Evolutionary conservation across 257 asterid genomes (phyloP).

Genomic region (Fraxinus cuspidata): DNA sequence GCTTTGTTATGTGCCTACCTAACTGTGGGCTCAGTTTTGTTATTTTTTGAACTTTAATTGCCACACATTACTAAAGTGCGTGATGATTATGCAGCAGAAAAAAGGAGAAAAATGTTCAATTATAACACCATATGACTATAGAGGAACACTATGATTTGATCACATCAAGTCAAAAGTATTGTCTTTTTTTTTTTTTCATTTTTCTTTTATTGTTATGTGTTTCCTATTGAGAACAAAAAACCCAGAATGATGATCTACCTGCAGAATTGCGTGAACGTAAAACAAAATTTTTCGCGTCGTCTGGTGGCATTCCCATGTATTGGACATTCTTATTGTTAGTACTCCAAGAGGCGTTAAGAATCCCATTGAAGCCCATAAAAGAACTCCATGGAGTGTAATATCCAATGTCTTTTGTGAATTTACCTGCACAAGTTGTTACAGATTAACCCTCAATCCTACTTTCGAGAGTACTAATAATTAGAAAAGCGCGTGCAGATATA

Average conservation of each 20-base stretch:
- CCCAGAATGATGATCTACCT: constrained; percentile 44
- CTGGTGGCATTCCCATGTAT: constrained; percentile 33
- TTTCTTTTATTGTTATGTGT: too few species aligned
- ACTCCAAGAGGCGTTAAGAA: constrained; percentile 75
- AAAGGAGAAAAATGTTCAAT: constrained; percentile 28
- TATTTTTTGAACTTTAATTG: constrained; percentile 17
- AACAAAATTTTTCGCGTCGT: constrained; percentile 50
- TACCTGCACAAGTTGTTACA: constrained; percentile 38
- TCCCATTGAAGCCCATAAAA: constrained; percentile 83
- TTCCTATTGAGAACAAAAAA: not conserved
- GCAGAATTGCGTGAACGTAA: constrained; percentile 61
- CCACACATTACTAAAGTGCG: constrained; percentile 34
- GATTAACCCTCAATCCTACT: not conserved
- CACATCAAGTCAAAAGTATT: not conserved
- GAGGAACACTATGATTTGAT: not conserved
- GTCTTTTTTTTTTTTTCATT: too few species aligned
- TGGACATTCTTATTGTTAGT: constrained; percentile 60
- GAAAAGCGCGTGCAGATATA: not conserved
- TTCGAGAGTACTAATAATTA: not conserved
- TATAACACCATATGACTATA: constrained; percentile 29
- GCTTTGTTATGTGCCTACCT: constrained; percentile 26
- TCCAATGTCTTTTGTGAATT: constrained; percentile 43
- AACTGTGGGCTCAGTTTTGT: constrained; percentile 41
- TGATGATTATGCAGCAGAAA: constrained; percentile 52
- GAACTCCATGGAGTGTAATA: constrained; percentile 69